These are phyloP conservation scores for Amauroascus verrucosus DNA, from an alignment of 2,329 filamentous ascomycete species.

Conservation along the genomic window DNA sequence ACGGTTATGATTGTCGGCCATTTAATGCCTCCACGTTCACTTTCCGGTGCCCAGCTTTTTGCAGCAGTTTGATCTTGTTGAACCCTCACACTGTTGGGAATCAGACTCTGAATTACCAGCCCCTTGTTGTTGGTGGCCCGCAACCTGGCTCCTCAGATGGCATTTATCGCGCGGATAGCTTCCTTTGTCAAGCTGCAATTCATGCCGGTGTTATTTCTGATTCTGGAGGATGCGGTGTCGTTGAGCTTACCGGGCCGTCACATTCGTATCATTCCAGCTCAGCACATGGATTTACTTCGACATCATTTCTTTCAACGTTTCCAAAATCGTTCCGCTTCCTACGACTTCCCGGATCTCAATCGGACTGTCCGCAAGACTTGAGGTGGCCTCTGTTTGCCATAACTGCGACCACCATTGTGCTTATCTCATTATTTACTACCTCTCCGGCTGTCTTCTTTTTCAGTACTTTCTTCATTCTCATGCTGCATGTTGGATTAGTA, in stretches of 20 bases:
- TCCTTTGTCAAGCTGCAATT: conserved; percentile 74
- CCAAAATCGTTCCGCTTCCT: conserved; percentile 77
- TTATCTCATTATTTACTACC: conserved; percentile 72
- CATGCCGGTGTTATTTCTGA: conserved; percentile 70
- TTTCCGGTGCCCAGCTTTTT: conserved; percentile 49
- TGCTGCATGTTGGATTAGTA: conserved; percentile 81
- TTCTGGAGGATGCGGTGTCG: conserved; percentile 69
- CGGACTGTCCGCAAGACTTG: conserved; percentile 62
- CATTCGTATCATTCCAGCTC: conserved; percentile 53
- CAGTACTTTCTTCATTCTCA: conserved; percentile 67
- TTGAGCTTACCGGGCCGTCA: conserved; percentile 60
- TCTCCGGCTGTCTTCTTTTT: conserved; percentile 77
- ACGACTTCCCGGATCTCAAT: conserved; percentile 40
- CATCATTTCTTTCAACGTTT: conserved; percentile 78
- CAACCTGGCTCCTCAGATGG: conserved; percentile 35
- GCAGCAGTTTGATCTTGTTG: conserved; percentile 37
- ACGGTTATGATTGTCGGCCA: conserved; percentile 47
- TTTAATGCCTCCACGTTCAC: conserved; percentile 44
- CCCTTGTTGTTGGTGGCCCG: conserved; percentile 44
- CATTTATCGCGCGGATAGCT: conserved; percentile 79
- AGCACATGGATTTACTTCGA: conserved; percentile 64
- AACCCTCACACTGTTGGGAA: conserved; percentile 45
- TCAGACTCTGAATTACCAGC: conserved; percentile 42
- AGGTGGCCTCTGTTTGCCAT: conserved; percentile 77
- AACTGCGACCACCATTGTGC: conserved; percentile 65